phyloP scores from a whole-genome alignment of 2,329 filamentous ascomycete genomes.

The Exophiala xenobiotica region DNA sequence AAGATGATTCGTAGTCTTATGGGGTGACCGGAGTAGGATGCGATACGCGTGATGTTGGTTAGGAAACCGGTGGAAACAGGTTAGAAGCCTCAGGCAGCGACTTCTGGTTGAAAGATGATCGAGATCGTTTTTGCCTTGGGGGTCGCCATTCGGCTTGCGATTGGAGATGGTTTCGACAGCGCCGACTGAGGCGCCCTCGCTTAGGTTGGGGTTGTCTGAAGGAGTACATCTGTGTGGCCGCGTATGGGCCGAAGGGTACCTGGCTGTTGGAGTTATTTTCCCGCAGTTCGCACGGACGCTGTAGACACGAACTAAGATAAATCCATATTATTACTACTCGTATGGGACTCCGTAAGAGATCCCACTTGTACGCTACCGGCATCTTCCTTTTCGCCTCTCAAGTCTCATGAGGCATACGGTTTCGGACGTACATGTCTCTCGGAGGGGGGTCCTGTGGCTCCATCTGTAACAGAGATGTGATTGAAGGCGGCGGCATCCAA shows the following conservation, averaged over 20 bases:
- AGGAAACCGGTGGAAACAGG: not conserved
- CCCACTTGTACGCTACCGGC: not conserved
- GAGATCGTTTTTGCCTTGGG: not conserved
- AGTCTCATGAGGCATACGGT: not conserved
- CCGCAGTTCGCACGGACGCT: too few species aligned
- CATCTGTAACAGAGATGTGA: not conserved
- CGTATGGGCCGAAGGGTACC: not conserved
- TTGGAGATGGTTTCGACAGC: constrained; percentile 2
- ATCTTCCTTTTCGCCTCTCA: not conserved
- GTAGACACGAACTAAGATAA: too few species aligned
- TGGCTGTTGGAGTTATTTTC: not conserved
- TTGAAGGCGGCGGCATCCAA: not conserved
- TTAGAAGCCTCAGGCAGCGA: not conserved
- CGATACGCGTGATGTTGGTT: not conserved
- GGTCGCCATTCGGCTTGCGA: not conserved
- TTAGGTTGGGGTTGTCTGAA: constrained; percentile 14
- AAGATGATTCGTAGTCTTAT: constrained; percentile 1
- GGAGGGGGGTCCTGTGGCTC: not conserved
- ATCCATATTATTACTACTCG: too few species aligned
- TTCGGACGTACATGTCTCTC: not conserved
- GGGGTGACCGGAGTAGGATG: not conserved
- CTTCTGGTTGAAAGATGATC: not conserved
- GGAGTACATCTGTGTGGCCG: too few species aligned
- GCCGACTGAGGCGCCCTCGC: constrained; percentile 20
- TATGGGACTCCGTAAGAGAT: too few species aligned